Base-by-base conservation (phyloP, 2,329 filamentous ascomycete genomes). In the Chaetomiaceae sp. region DNA sequence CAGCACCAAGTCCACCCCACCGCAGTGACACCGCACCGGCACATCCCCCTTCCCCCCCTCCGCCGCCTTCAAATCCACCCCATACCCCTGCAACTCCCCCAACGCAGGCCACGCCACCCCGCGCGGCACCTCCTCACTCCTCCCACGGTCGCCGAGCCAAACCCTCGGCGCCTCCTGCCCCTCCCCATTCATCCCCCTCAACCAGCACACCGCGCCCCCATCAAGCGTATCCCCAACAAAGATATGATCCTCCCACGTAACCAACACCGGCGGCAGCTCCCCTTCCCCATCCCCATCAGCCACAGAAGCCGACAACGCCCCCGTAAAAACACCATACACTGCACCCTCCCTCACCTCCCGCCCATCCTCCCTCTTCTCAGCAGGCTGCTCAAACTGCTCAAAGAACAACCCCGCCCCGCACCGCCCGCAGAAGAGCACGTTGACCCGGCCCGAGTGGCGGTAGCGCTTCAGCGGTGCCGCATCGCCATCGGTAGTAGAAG, bases 191-290 rank as follows among this genome's bases (percentile, higher is more conserved):
- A 62, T 46, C 6, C 64, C 56, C 20, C 64, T 65, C 4, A 78
- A 58, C 74, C 74, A 81, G 1, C 68, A 59, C 2, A 69, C 69
- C 1, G 75, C 68, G 0, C 79, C 78, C 2, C 77, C 78, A 57
- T 82, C 78, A 1, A 67, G 23, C 0, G 78, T 81, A 49, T 80
- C 76, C 1, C 62, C 68, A 0, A 79, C 64, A 50, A 71, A 77
- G 3, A 74, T 69, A 48, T 77, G 72, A 2, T 66, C 52, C 0
- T 44, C 55, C 33, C 68, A 63, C n/a, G n/a, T n/a, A 10, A 27
- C 25, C 10, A 56, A 55, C 20, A 75, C 44, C 7, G 76, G 38
- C 6, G 16, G 48, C 20, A 8, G 16, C 43, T 21, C 8, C 20
- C 3, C 4, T 21, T 41, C 20, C 6, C 31, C 27, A 13, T 44